Evolutionary conservation across 176 grass and related monocot species (phyloP).

Genomic region (Calamus simplicifolius): DNA sequence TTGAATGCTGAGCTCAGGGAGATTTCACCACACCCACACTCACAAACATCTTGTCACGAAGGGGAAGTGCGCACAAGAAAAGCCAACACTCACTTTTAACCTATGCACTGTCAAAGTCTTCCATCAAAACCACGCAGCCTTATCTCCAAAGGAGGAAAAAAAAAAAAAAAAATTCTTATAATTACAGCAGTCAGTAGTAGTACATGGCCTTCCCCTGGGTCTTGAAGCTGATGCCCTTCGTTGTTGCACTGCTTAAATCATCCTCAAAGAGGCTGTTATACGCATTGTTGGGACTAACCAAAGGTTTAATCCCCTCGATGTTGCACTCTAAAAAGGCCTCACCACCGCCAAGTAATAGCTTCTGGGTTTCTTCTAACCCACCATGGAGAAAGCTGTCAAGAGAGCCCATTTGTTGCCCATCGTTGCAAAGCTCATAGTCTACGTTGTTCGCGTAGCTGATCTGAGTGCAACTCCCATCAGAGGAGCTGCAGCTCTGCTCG

Average conservation of each 20-base stretch:
- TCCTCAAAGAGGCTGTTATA: neutral
- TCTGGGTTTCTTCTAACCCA: slow-evolving; percentile 15
- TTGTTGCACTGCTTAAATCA: neutral
- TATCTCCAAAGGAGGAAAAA: neutral
- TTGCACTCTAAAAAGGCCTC: neutral
- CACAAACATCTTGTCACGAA: too few relatives aligned
- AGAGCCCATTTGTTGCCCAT: neutral
- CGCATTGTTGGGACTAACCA: neutral
- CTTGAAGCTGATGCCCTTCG: neutral
- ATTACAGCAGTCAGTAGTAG: neutral
- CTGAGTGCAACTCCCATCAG: slow-evolving; percentile 15
- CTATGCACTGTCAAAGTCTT: neutral
- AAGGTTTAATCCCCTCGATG: neutral
- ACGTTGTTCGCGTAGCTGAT: slow-evolving; percentile 7
- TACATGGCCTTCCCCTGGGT: neutral
- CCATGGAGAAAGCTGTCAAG: slow-evolving; percentile 28
- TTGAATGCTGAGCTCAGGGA: too few relatives aligned
- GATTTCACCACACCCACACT: too few relatives aligned
- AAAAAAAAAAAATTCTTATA: neutral
- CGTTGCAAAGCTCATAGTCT: slow-evolving; percentile 18
- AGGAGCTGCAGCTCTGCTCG: slow-evolving; percentile 22
- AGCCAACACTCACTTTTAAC: too few relatives aligned
- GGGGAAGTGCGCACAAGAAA: too few relatives aligned
- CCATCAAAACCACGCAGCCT: neutral
- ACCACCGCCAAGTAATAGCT: slow-evolving; percentile 12